Evolutionary conservation across 257 asterid species (phyloP).

Genomic region (Solanum sitiens): DNA sequence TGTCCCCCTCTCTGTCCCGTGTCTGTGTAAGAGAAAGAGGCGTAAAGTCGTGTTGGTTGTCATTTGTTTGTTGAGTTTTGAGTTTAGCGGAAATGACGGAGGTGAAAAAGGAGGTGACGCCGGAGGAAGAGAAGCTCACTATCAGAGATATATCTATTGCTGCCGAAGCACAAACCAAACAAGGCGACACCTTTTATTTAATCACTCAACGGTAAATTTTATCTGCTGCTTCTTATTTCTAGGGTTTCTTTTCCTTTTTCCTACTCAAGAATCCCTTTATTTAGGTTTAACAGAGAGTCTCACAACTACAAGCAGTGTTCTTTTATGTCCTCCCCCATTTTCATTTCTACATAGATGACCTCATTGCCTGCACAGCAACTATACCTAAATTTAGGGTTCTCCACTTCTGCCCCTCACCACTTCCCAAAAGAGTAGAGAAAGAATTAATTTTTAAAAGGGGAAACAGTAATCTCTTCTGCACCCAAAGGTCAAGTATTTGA

Average conservation of each 20-base stretch:
- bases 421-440: background rate
- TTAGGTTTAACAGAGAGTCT: too few species aligned
- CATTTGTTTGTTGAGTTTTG: too few species aligned
- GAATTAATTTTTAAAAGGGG: background rate
- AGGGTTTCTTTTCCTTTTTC: background rate
- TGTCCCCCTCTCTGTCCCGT: background rate
- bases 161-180: constrained; percentile 77
- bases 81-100: constrained; percentile 28
- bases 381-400: background rate
- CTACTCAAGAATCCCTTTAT: too few species aligned
- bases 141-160: constrained; percentile 67
- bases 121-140: constrained; percentile 80
- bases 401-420: too few species aligned
- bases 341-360: background rate
- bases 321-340: background rate
- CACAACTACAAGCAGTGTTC: too few species aligned
- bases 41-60: too few species aligned
- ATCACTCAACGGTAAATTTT: constrained; percentile 63
- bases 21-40: too few species aligned
- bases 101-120: constrained; percentile 61
- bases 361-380: background rate
- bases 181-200: constrained; percentile 77
- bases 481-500: background rate
- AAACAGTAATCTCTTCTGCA: background rate
- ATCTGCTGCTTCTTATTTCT: background rate